phyloP scores from a whole-genome alignment of 371 early-diverging fungal species.

The Syncephalastrum contaminatum region DNA sequence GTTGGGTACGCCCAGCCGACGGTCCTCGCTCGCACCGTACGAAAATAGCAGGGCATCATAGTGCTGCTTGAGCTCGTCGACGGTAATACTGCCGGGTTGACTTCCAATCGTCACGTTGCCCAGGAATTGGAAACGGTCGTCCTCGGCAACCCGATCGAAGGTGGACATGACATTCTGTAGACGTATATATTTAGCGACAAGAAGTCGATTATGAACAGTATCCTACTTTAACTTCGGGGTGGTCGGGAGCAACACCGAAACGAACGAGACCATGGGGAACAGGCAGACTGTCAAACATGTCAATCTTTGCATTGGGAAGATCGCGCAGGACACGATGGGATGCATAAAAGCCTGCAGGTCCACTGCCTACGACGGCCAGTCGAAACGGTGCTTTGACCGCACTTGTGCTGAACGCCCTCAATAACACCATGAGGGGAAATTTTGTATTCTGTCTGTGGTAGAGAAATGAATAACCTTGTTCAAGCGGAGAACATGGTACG shows the following conservation, averaged over 20 bases:
- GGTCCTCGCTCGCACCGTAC: conserved; percentile 84
- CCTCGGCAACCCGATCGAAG: conserved; percentile 77
- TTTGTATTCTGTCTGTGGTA: no score
- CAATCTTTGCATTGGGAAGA: conserved; percentile 57
- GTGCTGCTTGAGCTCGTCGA: conserved; percentile 55
- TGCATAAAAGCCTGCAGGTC: conserved; percentile 95
- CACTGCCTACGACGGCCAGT: conserved; percentile 82
- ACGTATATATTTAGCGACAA: background rate
- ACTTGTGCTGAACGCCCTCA: no score
- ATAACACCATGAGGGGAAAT: no score
- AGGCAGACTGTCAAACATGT: conserved; percentile 88
- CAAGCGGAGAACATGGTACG: no score
- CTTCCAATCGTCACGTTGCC: conserved; percentile 76
- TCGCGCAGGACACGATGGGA: conserved; percentile 75
- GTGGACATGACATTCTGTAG: conserved; percentile 78
- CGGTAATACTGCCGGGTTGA: conserved; percentile 25
- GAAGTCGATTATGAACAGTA: no score
- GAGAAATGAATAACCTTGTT: no score
- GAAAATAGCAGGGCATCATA: conserved; percentile 87
- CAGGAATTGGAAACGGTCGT: conserved; percentile 72
- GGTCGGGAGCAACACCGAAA: conserved; percentile 98
- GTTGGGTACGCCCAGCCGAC: conserved; percentile 69
- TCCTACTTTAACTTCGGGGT: conserved; percentile 93
- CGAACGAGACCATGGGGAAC: conserved; percentile 93
- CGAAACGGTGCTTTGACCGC: conserved; percentile 35